These are phyloP conservation scores for Leptodermis oblonga DNA, from an alignment of 257 asterid species.

Conservation along the genomic window DNA sequence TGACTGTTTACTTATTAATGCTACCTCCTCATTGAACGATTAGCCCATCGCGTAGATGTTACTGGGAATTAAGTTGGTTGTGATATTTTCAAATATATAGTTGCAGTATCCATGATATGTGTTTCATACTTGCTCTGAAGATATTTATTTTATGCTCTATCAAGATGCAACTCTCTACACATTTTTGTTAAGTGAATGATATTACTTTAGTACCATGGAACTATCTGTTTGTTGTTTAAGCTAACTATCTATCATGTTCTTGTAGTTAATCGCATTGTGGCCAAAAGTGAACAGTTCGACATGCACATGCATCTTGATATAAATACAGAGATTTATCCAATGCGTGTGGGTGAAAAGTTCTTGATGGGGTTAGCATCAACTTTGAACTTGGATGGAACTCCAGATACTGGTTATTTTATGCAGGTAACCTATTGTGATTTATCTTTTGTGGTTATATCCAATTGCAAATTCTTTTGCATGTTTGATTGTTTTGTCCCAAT, in stretches of 20 bases:
- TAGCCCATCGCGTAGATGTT: not conserved
- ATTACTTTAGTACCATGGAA: not conserved
- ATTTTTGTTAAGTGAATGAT: not conserved
- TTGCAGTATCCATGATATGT: not conserved
- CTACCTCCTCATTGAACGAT: not conserved
- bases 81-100: not conserved
- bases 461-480: not conserved
- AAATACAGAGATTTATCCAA: conserved; percentile 70
- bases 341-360: conserved; percentile 70
- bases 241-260: not conserved
- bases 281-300: conserved; percentile 87
- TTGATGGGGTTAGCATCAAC: conserved; percentile 88
- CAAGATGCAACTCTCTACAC: not conserved
- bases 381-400: conserved; percentile 93
- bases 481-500: not conserved
- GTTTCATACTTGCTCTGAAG: not conserved
- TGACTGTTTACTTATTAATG: not conserved
- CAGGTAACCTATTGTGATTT: conserved; percentile 45
- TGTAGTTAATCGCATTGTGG: conserved; percentile 64
- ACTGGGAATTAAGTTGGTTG: not conserved
- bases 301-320: conserved; percentile 76
- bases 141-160: not conserved
- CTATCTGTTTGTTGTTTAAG: not conserved
- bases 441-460: not conserved
- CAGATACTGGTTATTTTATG: conserved; percentile 71